These are phyloP conservation scores for Cryptomeria japonica DNA, from an alignment of 75 land plant genomes.

Conservation along the genomic window DNA sequence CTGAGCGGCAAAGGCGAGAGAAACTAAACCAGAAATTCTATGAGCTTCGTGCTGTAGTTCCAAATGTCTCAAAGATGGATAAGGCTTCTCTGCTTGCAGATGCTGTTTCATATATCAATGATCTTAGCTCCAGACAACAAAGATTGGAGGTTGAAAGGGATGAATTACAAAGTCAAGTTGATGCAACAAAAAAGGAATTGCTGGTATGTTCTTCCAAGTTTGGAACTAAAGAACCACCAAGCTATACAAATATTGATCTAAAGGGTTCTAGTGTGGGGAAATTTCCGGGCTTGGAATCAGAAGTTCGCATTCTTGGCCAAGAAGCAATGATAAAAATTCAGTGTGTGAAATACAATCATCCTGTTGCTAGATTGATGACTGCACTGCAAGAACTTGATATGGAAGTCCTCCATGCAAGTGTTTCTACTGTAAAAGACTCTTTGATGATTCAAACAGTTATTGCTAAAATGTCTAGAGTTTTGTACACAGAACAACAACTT, in stretches of 20 bases:
- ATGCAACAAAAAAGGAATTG: neutral
- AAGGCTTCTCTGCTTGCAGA: constrained; percentile 25
- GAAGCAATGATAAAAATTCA: constrained; percentile 83
- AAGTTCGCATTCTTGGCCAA: constrained; percentile 62
- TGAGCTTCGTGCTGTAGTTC: constrained; percentile 28
- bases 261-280: constrained; percentile 11
- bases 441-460: constrained; percentile 77
- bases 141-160: constrained; percentile 11
- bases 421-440: constrained; percentile 67
- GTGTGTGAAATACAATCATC: constrained; percentile 53
- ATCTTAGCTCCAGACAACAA: constrained; percentile 8
- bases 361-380: constrained; percentile 72
- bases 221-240: neutral
- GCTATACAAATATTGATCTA: neutral
- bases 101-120: constrained; percentile 26
- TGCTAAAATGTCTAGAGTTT: constrained; percentile 54
- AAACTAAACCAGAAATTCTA: constrained; percentile 31
- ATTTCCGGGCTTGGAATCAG: constrained; percentile 44
- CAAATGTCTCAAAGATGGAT: constrained; percentile 31
- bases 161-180: constrained; percentile 11
- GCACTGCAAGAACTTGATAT: constrained; percentile 74
- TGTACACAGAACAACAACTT: constrained; percentile 58
- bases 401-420: constrained; percentile 71
- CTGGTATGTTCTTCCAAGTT: constrained; percentile 1
- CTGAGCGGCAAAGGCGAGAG: constrained; percentile 28